Conservation (phyloP, 805 yeast genomes). For the Hanseniaspora lindneri region DNA sequence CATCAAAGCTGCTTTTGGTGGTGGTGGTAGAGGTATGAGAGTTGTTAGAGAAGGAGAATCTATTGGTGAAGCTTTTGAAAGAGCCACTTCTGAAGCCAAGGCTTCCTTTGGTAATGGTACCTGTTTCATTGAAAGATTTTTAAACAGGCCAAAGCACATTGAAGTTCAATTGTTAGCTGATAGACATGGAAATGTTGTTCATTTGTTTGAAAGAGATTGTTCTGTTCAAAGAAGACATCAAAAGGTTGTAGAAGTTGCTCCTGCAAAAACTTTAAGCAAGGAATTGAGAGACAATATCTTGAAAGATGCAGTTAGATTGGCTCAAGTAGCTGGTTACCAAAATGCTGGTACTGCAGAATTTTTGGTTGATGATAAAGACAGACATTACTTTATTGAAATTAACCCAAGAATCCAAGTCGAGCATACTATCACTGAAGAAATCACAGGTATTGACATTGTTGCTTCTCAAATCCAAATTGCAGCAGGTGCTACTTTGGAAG, state of each 20-base stretch:
- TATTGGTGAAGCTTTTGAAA: slow-evolving; percentile 76
- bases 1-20: slow-evolving; percentile 97
- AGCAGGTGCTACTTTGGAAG: slow-evolving; percentile 89
- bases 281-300: slow-evolving; percentile 83
- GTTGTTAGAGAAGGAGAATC: slow-evolving; percentile 95
- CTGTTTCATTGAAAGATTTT: slow-evolving; percentile 90
- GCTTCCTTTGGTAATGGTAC: slow-evolving; percentile 98
- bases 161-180: slow-evolving; percentile 95
- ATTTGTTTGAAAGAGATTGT: slow-evolving; percentile 93
- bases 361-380: slow-evolving; percentile 79
- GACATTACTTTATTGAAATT: slow-evolving; percentile 95
- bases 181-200: slow-evolving; percentile 85
- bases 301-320: slow-evolving; percentile 88
- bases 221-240: slow-evolving; percentile 99
- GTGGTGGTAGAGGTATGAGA: slow-evolving; percentile 99
- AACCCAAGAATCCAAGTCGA: slow-evolving; percentile 98
- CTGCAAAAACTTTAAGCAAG: slow-evolving; percentile 79
- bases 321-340: slow-evolving; percentile 75
- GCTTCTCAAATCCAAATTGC: slow-evolving; percentile 98
- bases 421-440: slow-evolving; percentile 97
- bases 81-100: slow-evolving; percentile 90
- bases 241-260: slow-evolving; percentile 96
- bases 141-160: slow-evolving; percentile 92
- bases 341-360: slow-evolving; percentile 99
- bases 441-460: slow-evolving; percentile 93